Evolutionary conservation across 2,329 filamentous ascomycete species (phyloP), one percentile per base, ranked within the genome.

Genomic region (Trichoderma breve): DNA sequence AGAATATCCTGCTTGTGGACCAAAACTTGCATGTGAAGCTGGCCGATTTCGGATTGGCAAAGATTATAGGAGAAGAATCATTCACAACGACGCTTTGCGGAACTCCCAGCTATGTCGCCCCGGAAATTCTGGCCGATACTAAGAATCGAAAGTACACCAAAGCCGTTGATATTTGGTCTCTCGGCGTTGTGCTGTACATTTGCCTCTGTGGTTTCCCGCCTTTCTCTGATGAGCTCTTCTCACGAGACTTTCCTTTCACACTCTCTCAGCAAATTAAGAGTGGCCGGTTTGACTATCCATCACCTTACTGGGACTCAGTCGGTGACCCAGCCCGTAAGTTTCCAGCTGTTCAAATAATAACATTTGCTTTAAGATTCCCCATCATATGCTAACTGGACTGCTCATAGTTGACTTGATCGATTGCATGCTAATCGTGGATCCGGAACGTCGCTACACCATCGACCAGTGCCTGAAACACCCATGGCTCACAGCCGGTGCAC

Each of bases 101-200:
- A 74, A 99, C 96, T n/a, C 96, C 95, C 6, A 96, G 93, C 81
- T 97, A 99, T 80, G 95, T 98, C 73, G 96, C 97, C 1, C 96
- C 96, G 1, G 96, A 99, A 80, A 97, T 99, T 71, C 85, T 99
- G 5, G 92, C 94, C 78, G 92, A 95, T 74, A 90, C 89, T 21
- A 91, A 90, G 77, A 89, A 94, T 73, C 91, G 96, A 75, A 93
- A 93, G 79, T 99, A 99, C 83, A 97, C 95, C 70, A 93, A 94
- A 78, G 95, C 95, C 3, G 96, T 99, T 11, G 96, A 99, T 80
- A 87, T 98, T 55, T 98, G 96, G 96, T 97, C 95, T 1, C 87
- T 98, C 1, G 96, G 96, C n/a, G 96, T 99, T 3, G 95, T 99
- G 4, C 86, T 99, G 28, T 99, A 98, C 82, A 98, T 98, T 77